phyloP scores from a whole-genome alignment of 2,329 filamentous ascomycete genomes.

The Proliferodiscus dingleyae region DNA sequence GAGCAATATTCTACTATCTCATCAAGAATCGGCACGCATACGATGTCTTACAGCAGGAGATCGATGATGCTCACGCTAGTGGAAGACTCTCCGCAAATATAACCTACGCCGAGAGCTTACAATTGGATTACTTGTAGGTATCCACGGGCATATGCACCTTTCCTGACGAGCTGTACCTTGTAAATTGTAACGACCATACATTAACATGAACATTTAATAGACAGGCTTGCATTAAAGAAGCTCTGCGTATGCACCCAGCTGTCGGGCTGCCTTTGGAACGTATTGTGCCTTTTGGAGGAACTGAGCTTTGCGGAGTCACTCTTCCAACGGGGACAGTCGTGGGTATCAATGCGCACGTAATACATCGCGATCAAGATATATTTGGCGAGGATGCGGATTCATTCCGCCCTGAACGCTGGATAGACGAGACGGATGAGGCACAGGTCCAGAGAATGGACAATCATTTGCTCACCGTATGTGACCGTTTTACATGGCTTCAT shows the following conservation, averaged over 20 bases:
- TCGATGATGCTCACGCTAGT: conserved; percentile 24
- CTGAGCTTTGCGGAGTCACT: conserved; percentile 38
- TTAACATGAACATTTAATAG: not conserved
- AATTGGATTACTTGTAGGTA: conserved; percentile 38
- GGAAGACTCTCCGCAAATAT: conserved; percentile 27
- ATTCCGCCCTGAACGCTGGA: conserved; percentile 48
- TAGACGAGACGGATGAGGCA: conserved; percentile 22
- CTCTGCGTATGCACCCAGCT: conserved; percentile 45
- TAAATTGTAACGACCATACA: too few species aligned
- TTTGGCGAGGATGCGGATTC: conserved; percentile 44
- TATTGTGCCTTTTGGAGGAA: conserved; percentile 41
- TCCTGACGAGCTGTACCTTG: too few species aligned
- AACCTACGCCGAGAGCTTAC: conserved; percentile 36
- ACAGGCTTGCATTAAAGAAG: conserved; percentile 47
- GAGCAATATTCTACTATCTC: conserved; percentile 41
- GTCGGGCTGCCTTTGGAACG: conserved; percentile 46
- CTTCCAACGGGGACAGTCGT: conserved; percentile 35
- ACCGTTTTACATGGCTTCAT: too few species aligned
- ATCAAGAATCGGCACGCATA: conserved; percentile 30
- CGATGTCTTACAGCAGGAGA: conserved; percentile 30
- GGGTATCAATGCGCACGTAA: conserved; percentile 30
- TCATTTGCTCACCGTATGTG: conserved; percentile 13
- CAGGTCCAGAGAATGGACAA: not conserved
- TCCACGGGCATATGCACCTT: too few species aligned
- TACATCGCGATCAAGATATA: conserved; percentile 38